Percentiles rank a stretch among this genome's conserved stretches.
These are phyloP conservation scores for Rhodotorula sp. DNA, from an alignment of 1,284 basidiomycete genomes.

Conservation along the genomic window DNA sequence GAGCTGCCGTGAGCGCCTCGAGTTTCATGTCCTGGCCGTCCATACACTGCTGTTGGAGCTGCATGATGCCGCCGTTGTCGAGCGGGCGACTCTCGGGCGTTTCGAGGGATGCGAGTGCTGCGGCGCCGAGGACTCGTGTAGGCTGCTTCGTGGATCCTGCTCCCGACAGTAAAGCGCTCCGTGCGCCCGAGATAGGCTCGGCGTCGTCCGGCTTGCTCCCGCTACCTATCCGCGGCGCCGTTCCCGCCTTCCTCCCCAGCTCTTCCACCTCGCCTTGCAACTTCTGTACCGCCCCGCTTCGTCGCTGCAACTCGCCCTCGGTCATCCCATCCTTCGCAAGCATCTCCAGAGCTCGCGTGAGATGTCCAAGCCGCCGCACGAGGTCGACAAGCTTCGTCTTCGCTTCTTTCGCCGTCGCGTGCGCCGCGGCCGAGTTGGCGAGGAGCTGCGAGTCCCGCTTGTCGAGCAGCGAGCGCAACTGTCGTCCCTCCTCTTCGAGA, in stretches of 20 bases:
- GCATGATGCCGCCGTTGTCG: conserved; percentile 74
- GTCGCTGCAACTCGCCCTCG: conserved; percentile 58
- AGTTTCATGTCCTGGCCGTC: conserved; percentile 80
- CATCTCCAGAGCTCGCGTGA: conserved; percentile 33
- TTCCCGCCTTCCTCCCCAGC: conserved; percentile 24
- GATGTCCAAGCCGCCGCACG: conserved; percentile 58
- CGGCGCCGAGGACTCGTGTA: conserved; percentile 55
- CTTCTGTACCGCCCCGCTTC: conserved; percentile 76
- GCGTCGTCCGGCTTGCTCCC: not conserved
- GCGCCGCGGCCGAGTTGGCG: conserved; percentile 69
- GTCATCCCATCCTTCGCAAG: conserved; percentile 31
- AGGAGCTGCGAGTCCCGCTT: conserved; percentile 78
- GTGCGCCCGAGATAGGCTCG: conserved; percentile 6
- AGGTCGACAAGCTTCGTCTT: conserved; percentile 77
- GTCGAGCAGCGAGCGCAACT: conserved; percentile 77
- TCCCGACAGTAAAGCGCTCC: conserved; percentile 42
- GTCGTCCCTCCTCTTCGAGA: conserved; percentile 68
- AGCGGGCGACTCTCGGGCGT: conserved; percentile 81
- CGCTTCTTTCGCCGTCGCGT: conserved; percentile 74
- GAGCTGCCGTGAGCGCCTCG: conserved; percentile 70
- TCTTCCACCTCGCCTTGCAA: conserved; percentile 73
- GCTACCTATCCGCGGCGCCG: conserved; percentile 15
- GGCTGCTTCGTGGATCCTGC: conserved; percentile 38
- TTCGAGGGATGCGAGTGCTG: conserved; percentile 61
- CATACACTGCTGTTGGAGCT: conserved; percentile 76